Conservation (phyloP, 2,329 filamentous ascomycete species). For the Pseudogymnoascus sp. region DNA sequence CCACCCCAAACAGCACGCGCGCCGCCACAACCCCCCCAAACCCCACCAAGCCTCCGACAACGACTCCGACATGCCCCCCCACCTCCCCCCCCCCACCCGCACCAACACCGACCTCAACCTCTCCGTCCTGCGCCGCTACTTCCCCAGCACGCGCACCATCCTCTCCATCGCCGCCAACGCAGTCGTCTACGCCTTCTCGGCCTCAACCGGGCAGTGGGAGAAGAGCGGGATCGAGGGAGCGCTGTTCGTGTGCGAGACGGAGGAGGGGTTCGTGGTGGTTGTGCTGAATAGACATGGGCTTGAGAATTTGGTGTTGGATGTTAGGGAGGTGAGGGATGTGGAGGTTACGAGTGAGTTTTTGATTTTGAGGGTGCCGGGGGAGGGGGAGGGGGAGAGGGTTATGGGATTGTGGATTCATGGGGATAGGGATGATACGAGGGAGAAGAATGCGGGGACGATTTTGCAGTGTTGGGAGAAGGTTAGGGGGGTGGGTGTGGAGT, state of each 20-base stretch:
- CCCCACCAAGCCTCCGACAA: conserved; percentile 41
- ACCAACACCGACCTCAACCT: conserved; percentile 85
- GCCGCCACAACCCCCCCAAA: conserved; percentile 28
- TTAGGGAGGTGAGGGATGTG: conserved; percentile 53
- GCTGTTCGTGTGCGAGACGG: conserved; percentile 72
- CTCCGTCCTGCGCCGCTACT: conserved; percentile 71
- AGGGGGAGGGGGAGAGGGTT: conserved; percentile 32
- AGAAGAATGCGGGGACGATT: conserved; percentile 22
- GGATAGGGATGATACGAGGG: conserved; percentile 38
- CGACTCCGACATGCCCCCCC: conserved; percentile 38
- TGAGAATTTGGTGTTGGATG: conserved; percentile 60
- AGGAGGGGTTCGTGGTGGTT: conserved; percentile 49
- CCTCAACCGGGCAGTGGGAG: conserved; percentile 63
- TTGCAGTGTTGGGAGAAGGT: conserved; percentile 25
- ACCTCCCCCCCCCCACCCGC: conserved; percentile 39
- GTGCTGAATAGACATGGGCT: conserved; percentile 65
- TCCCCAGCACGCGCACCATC: conserved; percentile 64
- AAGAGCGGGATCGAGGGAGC: conserved; percentile 81
- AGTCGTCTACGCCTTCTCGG: conserved; percentile 74
- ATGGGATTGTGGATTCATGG: conserved; percentile 50
- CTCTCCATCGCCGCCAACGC: conserved; percentile 77
- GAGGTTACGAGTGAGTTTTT: conserved; percentile 53
- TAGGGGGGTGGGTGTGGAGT: not conserved
- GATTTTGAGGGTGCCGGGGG: conserved; percentile 36
- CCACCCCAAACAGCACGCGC: conserved; percentile 23